These are phyloP conservation scores for Mycena belliarum DNA, from an alignment of 768 basidiomycete genomes.

Conservation along the genomic window DNA sequence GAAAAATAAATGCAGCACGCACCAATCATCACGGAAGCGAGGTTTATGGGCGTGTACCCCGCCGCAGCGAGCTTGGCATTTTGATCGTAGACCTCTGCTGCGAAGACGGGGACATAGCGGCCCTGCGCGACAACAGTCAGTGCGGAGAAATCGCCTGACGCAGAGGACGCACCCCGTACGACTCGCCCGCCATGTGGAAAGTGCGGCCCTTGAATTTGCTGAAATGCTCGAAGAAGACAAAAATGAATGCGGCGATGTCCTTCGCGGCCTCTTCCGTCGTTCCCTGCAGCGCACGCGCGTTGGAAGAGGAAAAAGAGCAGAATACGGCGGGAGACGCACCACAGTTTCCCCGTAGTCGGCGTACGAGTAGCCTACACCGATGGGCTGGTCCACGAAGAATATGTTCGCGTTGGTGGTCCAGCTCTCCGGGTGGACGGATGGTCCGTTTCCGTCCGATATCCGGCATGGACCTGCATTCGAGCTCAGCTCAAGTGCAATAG, in stretches of 20 bases:
- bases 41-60: conserved; percentile 50
- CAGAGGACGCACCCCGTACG: conserved; percentile 45
- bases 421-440: conserved; percentile 56
- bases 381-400: conserved; percentile 64
- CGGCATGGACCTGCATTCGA: conserved; percentile 67
- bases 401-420: conserved; percentile 72
- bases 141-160: not conserved
- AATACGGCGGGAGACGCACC: conserved; percentile 24
- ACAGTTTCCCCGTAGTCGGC: conserved; percentile 64
- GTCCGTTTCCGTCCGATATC: conserved; percentile 49
- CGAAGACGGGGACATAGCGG: conserved; percentile 53
- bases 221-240: conserved; percentile 77
- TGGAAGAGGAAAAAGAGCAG: not conserved
- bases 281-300: not conserved
- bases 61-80: conserved; percentile 38
- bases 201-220: conserved; percentile 64
- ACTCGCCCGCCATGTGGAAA: conserved; percentile 64
- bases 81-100: conserved; percentile 49
- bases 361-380: conserved; percentile 64
- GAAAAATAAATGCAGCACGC: too few species aligned
- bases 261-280: conserved; percentile 23
- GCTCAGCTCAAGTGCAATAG: not conserved
- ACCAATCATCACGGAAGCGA: conserved; percentile 49
- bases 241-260: conserved; percentile 70
- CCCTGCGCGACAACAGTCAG: conserved; percentile 34